phyloP scores from a whole-genome alignment of 1,139 yeast species.

The Candida labiduridarum region DNA sequence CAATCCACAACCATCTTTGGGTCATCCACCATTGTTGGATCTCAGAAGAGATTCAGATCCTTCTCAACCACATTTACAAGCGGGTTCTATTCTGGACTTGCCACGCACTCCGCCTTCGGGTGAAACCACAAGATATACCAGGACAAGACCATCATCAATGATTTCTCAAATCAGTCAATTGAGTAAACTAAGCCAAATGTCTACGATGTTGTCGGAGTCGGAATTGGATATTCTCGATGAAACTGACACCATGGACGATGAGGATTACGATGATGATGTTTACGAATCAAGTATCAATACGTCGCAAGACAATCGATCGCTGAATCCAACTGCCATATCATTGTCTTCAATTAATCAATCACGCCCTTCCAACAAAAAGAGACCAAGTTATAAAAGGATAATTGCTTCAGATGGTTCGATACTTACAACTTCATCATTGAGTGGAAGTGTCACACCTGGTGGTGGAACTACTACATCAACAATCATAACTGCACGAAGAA shows the following conservation, averaged over 20 bases:
- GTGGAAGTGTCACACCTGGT: slow-evolving; percentile 17
- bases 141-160: slow-evolving; percentile 65
- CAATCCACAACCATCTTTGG: neutral
- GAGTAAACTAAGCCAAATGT: slow-evolving; percentile 58
- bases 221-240: slow-evolving; percentile 46
- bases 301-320: slow-evolving; percentile 24
- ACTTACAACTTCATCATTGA: slow-evolving; percentile 33
- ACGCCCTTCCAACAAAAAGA: slow-evolving; percentile 17
- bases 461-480: neutral
- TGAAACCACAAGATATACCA: slow-evolving; percentile 14
- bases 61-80: neutral
- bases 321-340: slow-evolving; percentile 8
- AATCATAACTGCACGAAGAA: slow-evolving; percentile 19
- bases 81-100: neutral
- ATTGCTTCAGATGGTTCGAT: slow-evolving; percentile 44
- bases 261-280: slow-evolving; percentile 39
- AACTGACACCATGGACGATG: slow-evolving; percentile 51
- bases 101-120: slow-evolving; percentile 16
- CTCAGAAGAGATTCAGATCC: slow-evolving; percentile 3
- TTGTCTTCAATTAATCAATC: neutral
- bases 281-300: slow-evolving; percentile 35
- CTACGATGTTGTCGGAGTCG: slow-evolving; percentile 51
- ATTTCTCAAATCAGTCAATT: slow-evolving; percentile 63
- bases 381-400: slow-evolving; percentile 39
- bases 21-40: neutral